Evolutionary conservation across 2,329 filamentous ascomycete genomes (phyloP).

Genomic region (Curvularia eragrostidis): DNA sequence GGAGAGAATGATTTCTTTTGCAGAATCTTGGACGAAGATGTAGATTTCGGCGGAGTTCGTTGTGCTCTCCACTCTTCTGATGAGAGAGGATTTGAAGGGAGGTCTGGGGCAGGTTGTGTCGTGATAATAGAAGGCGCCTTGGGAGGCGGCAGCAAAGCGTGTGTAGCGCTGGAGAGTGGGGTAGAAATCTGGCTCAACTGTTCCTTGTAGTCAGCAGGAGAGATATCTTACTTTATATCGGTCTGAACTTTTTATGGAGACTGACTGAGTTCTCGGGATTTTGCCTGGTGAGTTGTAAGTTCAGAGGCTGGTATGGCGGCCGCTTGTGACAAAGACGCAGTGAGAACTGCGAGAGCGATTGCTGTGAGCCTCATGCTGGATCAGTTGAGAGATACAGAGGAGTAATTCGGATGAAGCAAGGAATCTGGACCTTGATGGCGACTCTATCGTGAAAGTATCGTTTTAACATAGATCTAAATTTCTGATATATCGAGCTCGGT

Average conservation of each 20-base stretch:
- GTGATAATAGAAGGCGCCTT: conserved; percentile 22
- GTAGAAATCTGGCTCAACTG: conserved; percentile 19
- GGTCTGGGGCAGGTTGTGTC: conserved; percentile 18
- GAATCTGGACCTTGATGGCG: background rate
- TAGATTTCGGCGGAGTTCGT: conserved; percentile 21
- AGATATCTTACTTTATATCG: too few relatives aligned
- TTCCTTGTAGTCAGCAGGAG: background rate
- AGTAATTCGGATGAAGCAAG: background rate
- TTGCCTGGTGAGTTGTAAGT: conserved; percentile 8
- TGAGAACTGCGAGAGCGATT: conserved; percentile 17
- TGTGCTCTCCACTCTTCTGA: conserved; percentile 14
- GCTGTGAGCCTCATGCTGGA: conserved; percentile 18
- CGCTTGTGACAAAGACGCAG: conserved; percentile 10
- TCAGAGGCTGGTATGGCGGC: conserved; percentile 6
- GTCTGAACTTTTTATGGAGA: background rate
- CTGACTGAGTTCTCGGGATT: conserved; percentile 11
- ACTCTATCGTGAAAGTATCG: background rate
- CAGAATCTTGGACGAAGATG: conserved; percentile 18
- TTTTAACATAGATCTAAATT: background rate
- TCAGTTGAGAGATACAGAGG: background rate
- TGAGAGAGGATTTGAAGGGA: conserved; percentile 20
- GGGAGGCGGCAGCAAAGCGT: conserved; percentile 22
- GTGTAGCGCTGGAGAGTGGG: conserved; percentile 23
- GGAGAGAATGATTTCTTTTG: conserved; percentile 22
- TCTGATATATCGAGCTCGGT: background rate